Evolutionary conservation across 352 stramenopile genomes (phyloP).

Genomic region (Thraustochytrium sp.): DNA sequence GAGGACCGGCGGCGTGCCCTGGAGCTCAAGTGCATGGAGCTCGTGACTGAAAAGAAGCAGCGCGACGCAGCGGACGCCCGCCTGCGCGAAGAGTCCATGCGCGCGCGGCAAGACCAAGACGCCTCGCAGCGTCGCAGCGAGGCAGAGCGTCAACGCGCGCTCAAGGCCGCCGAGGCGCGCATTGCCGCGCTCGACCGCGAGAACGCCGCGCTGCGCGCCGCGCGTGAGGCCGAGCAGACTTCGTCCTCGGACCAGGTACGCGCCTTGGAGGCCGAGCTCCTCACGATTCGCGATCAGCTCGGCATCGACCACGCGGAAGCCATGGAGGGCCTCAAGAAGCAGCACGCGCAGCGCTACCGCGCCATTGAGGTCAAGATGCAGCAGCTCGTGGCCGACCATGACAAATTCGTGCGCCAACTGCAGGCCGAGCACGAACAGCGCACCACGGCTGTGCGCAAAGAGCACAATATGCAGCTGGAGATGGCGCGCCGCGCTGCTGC

Average conservation of each 20-base stretch:
- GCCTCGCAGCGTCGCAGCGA: not conserved
- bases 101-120: not conserved
- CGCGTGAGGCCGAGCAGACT: not conserved
- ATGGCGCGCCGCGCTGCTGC: not conserved
- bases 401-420: not conserved
- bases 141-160: not conserved
- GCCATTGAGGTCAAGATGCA: conserved; percentile 37
- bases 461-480: conserved; percentile 41
- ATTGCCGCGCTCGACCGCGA: not conserved
- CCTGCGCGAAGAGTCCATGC: not conserved
- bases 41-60: not conserved
- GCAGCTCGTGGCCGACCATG: conserved; percentile 35
- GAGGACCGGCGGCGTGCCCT: not conserved
- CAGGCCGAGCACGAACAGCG: not conserved
- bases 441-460: not conserved
- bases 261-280: not conserved
- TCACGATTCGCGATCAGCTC: not conserved
- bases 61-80: not conserved
- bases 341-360: not conserved
- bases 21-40: conserved; percentile 2
- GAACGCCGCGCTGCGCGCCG: not conserved
- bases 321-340: not conserved
- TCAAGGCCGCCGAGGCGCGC: not conserved
- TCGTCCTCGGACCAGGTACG: not conserved
- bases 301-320: not conserved